Conservation (phyloP, 306 rosid species). For the Cicer judaicum region DNA sequence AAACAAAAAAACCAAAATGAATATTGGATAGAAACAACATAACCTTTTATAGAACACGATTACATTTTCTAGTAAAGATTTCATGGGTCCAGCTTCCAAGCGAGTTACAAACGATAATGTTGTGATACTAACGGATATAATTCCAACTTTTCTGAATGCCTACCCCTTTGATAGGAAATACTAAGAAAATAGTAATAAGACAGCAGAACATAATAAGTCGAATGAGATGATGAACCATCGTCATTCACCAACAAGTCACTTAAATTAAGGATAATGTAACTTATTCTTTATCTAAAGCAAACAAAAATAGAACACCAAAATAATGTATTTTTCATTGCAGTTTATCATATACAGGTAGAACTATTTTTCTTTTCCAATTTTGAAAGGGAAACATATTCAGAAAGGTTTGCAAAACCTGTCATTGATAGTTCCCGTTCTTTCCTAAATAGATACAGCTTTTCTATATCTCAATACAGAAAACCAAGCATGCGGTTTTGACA, state of each 20-base stretch:
- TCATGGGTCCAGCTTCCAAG: neutral
- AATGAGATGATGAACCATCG: neutral
- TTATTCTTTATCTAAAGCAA: neutral
- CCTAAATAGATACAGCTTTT: neutral
- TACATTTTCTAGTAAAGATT: too few relatives aligned
- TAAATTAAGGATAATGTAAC: neutral
- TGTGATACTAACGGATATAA: too few relatives aligned
- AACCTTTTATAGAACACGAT: too few relatives aligned
- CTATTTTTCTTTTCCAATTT: neutral
- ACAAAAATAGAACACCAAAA: neutral
- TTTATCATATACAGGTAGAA: neutral
- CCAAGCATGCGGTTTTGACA: constrained; percentile 27
- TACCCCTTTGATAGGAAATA: too few relatives aligned
- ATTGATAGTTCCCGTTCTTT: constrained; percentile 2
- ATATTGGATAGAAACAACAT: too few relatives aligned
- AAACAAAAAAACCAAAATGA: too few relatives aligned
- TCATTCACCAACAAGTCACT: neutral
- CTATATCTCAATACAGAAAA: constrained; percentile 11
- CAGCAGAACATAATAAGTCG: neutral
- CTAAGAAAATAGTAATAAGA: too few relatives aligned
- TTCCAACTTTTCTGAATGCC: neutral
- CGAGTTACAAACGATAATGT: neutral
- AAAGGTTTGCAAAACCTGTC: constrained; percentile 14
- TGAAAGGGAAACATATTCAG: constrained; percentile 17
- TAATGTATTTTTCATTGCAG: neutral